Percentiles rank a stretch among this genome's conserved stretches.
Evolutionary conservation across 2,329 filamentous ascomycete species (phyloP).

Genomic region (Whalleya microplaca): DNA sequence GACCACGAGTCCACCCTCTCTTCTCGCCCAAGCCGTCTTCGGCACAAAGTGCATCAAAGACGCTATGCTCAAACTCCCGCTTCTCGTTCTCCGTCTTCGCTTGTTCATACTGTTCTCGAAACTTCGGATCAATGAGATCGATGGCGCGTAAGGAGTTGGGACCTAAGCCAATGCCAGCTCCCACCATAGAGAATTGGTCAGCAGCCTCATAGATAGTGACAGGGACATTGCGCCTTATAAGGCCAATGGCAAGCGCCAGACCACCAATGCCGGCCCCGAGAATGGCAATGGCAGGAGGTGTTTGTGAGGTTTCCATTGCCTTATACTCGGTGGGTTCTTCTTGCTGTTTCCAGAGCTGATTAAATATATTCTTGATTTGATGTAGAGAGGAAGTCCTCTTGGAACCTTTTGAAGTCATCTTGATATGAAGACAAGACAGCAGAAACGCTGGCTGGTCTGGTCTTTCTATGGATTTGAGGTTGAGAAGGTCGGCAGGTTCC

Average conservation of each 20-base stretch:
- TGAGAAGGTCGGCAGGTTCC: background rate
- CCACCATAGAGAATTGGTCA: constrained; percentile 30
- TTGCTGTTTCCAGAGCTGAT: background rate
- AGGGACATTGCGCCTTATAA: constrained; percentile 32
- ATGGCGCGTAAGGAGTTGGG: constrained; percentile 47
- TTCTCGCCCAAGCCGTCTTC: constrained; percentile 45
- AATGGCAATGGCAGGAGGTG: constrained; percentile 29
- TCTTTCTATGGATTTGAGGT: background rate
- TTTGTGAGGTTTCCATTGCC: constrained; percentile 3
- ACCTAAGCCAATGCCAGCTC: constrained; percentile 42
- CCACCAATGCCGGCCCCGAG: constrained; percentile 37
- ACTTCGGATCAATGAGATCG: constrained; percentile 44
- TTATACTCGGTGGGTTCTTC: background rate
- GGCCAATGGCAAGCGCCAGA: constrained; percentile 35
- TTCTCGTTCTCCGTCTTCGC: constrained; percentile 44
- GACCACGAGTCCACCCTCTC: constrained; percentile 41
- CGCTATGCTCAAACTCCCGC: constrained; percentile 41
- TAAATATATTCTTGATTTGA: background rate
- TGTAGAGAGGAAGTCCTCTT: background rate
- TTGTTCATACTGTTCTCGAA: constrained; percentile 42
- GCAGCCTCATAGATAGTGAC: constrained; percentile 35
- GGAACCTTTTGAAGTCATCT: background rate
- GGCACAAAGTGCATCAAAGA: constrained; percentile 46
- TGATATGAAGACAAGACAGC: background rate
- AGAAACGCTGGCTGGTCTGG: background rate